Evolutionary conservation across 495 filamentous ascomycete species (phyloP).

Genomic region (Halenospora varia): DNA sequence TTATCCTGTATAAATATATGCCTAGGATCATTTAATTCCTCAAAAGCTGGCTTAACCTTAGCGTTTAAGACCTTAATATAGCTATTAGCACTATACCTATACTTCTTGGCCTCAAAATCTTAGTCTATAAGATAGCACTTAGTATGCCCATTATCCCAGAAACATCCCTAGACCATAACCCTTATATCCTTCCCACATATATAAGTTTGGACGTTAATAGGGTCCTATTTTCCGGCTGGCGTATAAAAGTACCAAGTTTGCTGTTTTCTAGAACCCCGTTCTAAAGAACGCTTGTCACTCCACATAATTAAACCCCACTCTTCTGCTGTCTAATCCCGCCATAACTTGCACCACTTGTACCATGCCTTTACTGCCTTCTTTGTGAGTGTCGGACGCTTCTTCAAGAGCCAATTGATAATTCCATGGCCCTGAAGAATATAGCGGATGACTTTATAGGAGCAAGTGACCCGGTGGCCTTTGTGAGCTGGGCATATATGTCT

Average conservation of each 20-base stretch:
- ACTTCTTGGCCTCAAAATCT: conserved; percentile 5
- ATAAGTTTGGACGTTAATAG: not conserved
- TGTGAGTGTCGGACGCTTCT: not conserved
- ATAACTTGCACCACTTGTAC: not conserved
- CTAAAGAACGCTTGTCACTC: not conserved
- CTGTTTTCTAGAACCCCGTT: not conserved
- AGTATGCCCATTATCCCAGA: not conserved
- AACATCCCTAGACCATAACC: not conserved
- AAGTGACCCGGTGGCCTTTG: not conserved
- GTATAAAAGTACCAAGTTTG: not conserved
- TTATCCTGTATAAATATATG: conserved; percentile 8
- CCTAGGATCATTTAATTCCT: not conserved
- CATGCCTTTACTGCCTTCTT: not conserved
- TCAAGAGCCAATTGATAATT: conserved; percentile 18
- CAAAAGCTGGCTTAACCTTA: not conserved
- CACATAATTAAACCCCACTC: not conserved
- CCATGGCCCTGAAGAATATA: not conserved
- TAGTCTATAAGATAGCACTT: not conserved
- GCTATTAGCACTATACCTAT: not conserved
- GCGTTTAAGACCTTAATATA: conserved; percentile 1
- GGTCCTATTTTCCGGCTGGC: not conserved
- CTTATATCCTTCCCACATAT: not conserved
- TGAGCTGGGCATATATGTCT: not conserved
- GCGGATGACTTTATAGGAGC: not conserved
- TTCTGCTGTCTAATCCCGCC: not conserved